Base-by-base conservation (phyloP, 2,329 filamentous ascomycete genomes). In the Pseudocercospora macadamiae region DNA sequence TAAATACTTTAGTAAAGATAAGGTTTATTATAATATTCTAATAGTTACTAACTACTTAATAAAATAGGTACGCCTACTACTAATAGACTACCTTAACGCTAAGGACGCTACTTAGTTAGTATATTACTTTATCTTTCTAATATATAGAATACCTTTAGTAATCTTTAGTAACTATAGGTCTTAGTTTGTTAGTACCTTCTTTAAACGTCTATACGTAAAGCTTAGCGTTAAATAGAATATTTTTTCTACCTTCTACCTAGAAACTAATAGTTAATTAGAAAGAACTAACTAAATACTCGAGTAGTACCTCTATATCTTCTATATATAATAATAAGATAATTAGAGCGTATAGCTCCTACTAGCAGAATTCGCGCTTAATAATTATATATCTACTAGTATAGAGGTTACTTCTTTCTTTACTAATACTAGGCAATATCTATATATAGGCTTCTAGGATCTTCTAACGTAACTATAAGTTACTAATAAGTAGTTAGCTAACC, bases 341-440 rank as follows among this genome's bases (percentile, higher is more conserved):
- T 57, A 57, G 54, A 23, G 10, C 10, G 12, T 26, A 1, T 32
- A 26, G 32, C 21, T 57, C 3, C 16, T 18, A 2, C 25, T 36
- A 21, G 54, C 21, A 1, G 32, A 57, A 23, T 57, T 57, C 12
- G 18, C n/a, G 2, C 16, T 39, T 44, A 57, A 57, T 51, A 57
- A 51, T 51, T 51, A 47, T 14, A 8, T 51, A 25, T 3, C 14
- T 9, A 3, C 44, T 51, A 34, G 32, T 32, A 51, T 32, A 44
- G n/a, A 9, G 10, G 19, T 39, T 18, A 57, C 21, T 4, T 23
- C 54, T 34, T 57, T 57, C 45, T 51, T 51, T 14, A 18, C 26
- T 18, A 39, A 39, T 21, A 39, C 5, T 1, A 4, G 36, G 3
- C 6, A 9, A 1, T 9, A 39, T 21, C 36, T 8, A 3, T 1